Evolutionary conservation across 2,329 filamentous ascomycete species (phyloP).

Genomic region (Pseudogymnoascus sp.): DNA sequence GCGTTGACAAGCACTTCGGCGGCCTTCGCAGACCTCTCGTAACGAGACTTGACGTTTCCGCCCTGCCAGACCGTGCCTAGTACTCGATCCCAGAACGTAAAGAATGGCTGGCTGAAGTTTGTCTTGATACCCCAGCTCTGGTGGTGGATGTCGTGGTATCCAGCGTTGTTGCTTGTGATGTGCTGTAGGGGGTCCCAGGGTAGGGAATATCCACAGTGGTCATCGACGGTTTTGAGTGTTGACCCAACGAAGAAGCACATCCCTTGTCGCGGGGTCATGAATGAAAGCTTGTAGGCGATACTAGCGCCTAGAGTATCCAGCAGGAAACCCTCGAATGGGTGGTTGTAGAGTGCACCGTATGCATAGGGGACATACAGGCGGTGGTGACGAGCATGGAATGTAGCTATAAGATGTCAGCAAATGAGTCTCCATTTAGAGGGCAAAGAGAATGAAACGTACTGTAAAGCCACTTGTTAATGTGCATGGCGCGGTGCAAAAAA

Average conservation of each 20-base stretch:
- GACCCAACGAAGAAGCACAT: slow-evolving; percentile 85
- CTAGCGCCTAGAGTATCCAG: slow-evolving; percentile 86
- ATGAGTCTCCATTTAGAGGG: not conserved
- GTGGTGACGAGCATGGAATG: slow-evolving; percentile 92
- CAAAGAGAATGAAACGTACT: slow-evolving; percentile 54
- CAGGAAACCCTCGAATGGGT: slow-evolving; percentile 87
- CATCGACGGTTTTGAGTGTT: slow-evolving; percentile 93
- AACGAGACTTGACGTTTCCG: slow-evolving; percentile 23
- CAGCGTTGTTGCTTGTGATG: slow-evolving; percentile 89
- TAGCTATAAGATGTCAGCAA: slow-evolving; percentile 44
- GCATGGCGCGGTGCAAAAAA: slow-evolving; percentile 93
- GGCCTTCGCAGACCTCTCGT: slow-evolving; percentile 24
- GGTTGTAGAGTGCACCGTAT: slow-evolving; percentile 94
- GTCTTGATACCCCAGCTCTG: slow-evolving; percentile 99
- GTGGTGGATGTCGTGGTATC: slow-evolving; percentile 97
- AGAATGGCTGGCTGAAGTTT: slow-evolving; percentile 86
- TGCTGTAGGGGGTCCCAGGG: slow-evolving; percentile 92
- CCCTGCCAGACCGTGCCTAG: slow-evolving; percentile 54
- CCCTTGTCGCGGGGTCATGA: slow-evolving; percentile 78
- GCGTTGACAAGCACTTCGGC: slow-evolving; percentile 24
- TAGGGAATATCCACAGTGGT: slow-evolving; percentile 94
- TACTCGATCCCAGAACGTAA: slow-evolving; percentile 87
- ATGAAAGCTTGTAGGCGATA: slow-evolving; percentile 70
- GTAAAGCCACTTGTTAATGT: slow-evolving; percentile 95
- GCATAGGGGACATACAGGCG: slow-evolving; percentile 96